Evolutionary conservation across 192 early-diverging fungal species (phyloP).

Genomic region (Chytriomyces confervae): DNA sequence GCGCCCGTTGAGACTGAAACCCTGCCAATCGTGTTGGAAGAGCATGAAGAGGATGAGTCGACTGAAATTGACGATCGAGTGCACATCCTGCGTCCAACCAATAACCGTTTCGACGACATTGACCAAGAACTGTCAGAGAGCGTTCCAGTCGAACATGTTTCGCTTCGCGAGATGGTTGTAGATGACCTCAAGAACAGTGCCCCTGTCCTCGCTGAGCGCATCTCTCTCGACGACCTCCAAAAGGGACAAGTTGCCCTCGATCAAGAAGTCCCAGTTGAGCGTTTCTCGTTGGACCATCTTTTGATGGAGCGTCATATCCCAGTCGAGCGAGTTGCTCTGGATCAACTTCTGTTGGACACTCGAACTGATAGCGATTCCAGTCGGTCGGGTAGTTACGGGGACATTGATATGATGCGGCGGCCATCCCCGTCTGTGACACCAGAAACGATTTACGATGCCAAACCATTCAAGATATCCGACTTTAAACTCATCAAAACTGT

Average conservation of each 20-base stretch:
- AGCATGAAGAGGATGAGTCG: slow-evolving; percentile 19
- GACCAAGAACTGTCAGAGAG: not conserved
- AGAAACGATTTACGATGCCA: slow-evolving; percentile 19
- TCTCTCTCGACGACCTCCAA: not conserved
- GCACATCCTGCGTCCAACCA: not conserved
- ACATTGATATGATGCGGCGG: slow-evolving; percentile 1
- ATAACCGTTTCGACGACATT: not conserved
- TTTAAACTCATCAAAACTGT: slow-evolving; percentile 34
- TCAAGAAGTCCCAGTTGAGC: not conserved
- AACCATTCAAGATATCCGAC: slow-evolving; percentile 25
- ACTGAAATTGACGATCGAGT: not conserved
- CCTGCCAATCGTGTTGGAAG: slow-evolving; percentile 10
- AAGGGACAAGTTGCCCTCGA: not conserved
- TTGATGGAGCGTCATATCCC: slow-evolving; percentile 16
- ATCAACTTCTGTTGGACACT: not conserved
- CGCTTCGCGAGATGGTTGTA: slow-evolving; percentile 4
- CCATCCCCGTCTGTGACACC: not conserved
- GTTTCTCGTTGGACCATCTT: not conserved
- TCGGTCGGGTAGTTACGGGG: not conserved
- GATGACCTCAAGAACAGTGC: not conserved
- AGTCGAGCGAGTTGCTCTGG: slow-evolving; percentile 20
- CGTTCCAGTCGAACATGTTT: slow-evolving; percentile 13
- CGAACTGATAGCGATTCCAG: not conserved
- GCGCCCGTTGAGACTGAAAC: not conserved
- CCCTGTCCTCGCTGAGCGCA: not conserved